phyloP scores from a whole-genome alignment of 331 rosid genomes.

The Telfairia occidentalis region DNA sequence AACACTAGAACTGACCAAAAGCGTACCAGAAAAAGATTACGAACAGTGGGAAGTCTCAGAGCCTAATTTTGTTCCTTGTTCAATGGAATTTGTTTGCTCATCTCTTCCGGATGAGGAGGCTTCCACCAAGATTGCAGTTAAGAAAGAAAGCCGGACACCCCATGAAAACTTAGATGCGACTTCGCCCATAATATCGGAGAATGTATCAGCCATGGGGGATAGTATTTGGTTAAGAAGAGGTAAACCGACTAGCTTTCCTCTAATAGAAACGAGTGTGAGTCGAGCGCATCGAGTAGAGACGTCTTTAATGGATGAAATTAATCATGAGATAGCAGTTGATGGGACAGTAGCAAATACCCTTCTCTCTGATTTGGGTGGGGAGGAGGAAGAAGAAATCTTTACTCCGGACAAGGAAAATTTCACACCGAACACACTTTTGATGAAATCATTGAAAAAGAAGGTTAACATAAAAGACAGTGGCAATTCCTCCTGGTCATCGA shows the following conservation, averaged over 20 bases:
- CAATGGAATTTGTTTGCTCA: constrained; percentile 21
- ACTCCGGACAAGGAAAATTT: constrained; percentile 62
- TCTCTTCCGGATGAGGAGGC: constrained; percentile 18
- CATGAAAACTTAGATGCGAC: constrained; percentile 17
- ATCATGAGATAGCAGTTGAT: constrained; percentile 15
- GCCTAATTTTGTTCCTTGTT: constrained; percentile 13
- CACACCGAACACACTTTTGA: constrained; percentile 37
- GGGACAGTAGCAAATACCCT: constrained; percentile 17
- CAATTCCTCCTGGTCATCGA: constrained; percentile 23
- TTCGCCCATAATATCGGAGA: constrained; percentile 16
- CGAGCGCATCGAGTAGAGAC: constrained; percentile 16
- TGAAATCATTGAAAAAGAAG: constrained; percentile 35
- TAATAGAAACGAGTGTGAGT: constrained; percentile 28
- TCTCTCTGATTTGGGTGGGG: constrained; percentile 21
- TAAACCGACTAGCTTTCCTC: constrained; percentile 47
- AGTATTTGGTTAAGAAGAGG: constrained; percentile 63
- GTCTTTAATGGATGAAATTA: constrained; percentile 19
- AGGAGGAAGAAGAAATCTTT: constrained; percentile 40
- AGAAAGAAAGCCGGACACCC: constrained; percentile 24
- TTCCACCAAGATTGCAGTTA: constrained; percentile 15
- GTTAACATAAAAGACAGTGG: constrained; percentile 28
- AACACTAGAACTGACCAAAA: not conserved
- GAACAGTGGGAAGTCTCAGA: constrained; percentile 14
- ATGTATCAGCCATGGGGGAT: constrained; percentile 10
- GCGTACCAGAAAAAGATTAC: not conserved